Conservation (phyloP, 1,284 basidiomycete genomes). For the Thecaphora thlaspeos region DNA sequence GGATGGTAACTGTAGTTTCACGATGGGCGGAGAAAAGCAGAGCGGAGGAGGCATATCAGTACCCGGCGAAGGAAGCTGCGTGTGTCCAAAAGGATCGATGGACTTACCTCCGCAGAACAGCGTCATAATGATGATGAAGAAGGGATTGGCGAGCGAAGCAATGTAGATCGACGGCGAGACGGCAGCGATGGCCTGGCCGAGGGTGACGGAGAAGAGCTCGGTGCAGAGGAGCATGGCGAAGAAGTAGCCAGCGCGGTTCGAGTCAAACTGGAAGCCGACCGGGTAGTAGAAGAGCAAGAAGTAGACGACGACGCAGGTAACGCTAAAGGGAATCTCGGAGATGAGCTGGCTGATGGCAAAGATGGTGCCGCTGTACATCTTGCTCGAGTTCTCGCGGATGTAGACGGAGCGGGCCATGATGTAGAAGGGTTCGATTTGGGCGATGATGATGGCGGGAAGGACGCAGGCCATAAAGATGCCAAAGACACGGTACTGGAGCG, state of each 20-base stretch:
- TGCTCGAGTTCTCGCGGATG: constrained; percentile 24
- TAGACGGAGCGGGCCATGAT: constrained; percentile 17
- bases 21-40: too few species aligned
- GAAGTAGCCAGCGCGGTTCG: constrained; percentile 22
- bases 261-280: constrained; percentile 11
- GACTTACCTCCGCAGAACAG: constrained; percentile 60
- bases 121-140: constrained; percentile 65
- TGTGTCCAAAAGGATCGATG: too few species aligned
- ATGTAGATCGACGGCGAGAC: constrained; percentile 67
- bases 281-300: constrained; percentile 29
- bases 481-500: constrained; percentile 23
- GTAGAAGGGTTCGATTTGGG: constrained; percentile 25
- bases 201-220: constrained; percentile 70
- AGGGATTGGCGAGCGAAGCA: constrained; percentile 69
- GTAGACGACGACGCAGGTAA: constrained; percentile 15
- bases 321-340: constrained; percentile 23
- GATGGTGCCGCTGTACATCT: constrained; percentile 22
- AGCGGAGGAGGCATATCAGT: too few species aligned
- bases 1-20: constrained; percentile 80
- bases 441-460: constrained; percentile 22
- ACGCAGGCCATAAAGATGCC: constrained; percentile 28
- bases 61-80: too few species aligned
- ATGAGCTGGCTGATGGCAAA: constrained; percentile 22
- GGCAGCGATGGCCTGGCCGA: constrained; percentile 72
- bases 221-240: constrained; percentile 18